Percentiles rank a stretch among this genome's conserved stretches.
phyloP scores from a whole-genome alignment of 2,329 filamentous ascomycete genomes.

The Sporothrix schenckii region DNA sequence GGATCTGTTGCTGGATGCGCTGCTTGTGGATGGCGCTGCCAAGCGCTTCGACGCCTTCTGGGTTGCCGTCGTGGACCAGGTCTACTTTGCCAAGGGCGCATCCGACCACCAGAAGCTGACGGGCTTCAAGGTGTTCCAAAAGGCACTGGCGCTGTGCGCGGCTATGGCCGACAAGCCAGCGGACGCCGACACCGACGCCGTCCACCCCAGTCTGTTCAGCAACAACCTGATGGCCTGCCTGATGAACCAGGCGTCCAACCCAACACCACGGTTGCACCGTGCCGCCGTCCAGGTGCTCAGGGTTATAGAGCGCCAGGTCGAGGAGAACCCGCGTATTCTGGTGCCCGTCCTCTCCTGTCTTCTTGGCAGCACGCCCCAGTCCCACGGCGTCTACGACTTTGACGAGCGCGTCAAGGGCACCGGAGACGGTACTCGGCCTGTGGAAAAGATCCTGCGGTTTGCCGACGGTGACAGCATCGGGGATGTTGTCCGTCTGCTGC shows the following conservation, averaged over 20 bases:
- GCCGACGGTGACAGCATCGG: conserved; percentile 61
- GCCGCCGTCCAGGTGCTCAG: conserved; percentile 78
- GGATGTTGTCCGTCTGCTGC: conserved; percentile 53
- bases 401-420: conserved; percentile 73
- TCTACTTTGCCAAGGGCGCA: conserved; percentile 77
- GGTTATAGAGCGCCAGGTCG: conserved; percentile 66
- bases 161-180: neutral
- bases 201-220: conserved; percentile 69
- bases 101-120: conserved; percentile 90
- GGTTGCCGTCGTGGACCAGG: conserved; percentile 71
- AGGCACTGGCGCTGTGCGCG: conserved; percentile 63
- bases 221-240: conserved; percentile 80
- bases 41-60: conserved; percentile 35
- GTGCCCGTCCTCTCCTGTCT: conserved; percentile 65
- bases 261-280: conserved; percentile 77
- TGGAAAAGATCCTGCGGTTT: conserved; percentile 71
- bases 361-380: conserved; percentile 53
- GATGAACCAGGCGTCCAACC: conserved; percentile 77
- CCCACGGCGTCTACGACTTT: conserved; percentile 74
- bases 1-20: conserved; percentile 68
- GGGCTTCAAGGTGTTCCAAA: conserved; percentile 85
- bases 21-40: conserved; percentile 33
- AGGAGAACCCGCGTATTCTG: conserved; percentile 62
- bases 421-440: conserved; percentile 64
- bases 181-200: conserved; percentile 40